Base-by-base conservation (phyloP, 2,329 filamentous ascomycete genomes). In the Penicillium occitanis region DNA sequence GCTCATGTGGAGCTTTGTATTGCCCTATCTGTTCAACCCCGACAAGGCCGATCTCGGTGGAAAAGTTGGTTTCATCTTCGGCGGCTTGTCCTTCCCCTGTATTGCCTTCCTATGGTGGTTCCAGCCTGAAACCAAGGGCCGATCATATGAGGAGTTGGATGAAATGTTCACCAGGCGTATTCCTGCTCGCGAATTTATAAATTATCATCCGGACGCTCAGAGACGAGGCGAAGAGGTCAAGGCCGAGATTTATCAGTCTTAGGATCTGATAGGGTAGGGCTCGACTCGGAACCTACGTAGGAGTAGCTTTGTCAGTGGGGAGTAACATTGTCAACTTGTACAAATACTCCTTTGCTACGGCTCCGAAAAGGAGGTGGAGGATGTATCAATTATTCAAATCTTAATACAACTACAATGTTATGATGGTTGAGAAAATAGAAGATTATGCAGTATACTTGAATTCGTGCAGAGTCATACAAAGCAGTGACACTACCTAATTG, bases 51-150 rank as follows among this genome's bases (percentile, higher is more conserved):
- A 80, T 17, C 72, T 82, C 0, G 77, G 77, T 7, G 79, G 76
- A 1, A 81, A 81, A 69, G 78, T 78, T 0, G 73, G 74, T 0
- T 82, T 82, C 58, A 71, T 82, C 3, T 82, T 80, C 65, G 76
- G 74, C 0, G 78, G 71, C 0, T 64, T 79, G 14, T 70, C 72
- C 8, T 66, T 77, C 2, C 50, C 77, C 8, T 75, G 69, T 28
- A 67, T 75, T 10, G 68, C 76, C n/a, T 79, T 73, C 67, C 48
- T 71, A 44, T 80, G 73, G 70, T 74, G 75, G 63, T 75, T 69
- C 63, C 73, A 35, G 14, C 48, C 61, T 5, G 61, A 63, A 19
- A 51, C 35, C 13, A 50, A 22, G 6, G 61, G 61, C 6, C 46
- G 61, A 19, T 51, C 61, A 8, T 63, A 55, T 42, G 13, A 42